These are phyloP conservation scores for Neurospora tetraspora DNA, from an alignment of 495 filamentous ascomycete species.

Conservation along the genomic window DNA sequence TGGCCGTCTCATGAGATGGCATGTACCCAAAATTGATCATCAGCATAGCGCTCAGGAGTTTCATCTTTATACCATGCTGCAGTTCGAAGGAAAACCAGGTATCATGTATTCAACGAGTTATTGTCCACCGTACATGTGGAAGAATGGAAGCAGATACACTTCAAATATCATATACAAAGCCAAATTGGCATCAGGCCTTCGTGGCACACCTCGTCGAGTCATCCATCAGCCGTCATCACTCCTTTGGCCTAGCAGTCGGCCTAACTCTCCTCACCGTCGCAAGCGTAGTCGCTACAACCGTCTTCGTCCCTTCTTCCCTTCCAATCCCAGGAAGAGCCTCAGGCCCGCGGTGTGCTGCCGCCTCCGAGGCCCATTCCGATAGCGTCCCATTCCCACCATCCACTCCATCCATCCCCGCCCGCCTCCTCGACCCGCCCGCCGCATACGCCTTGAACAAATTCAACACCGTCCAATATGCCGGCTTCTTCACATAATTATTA, in stretches of 20 bases:
- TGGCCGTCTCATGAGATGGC: background rate
- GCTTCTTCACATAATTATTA: slow-evolving; percentile 37
- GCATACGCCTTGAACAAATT: slow-evolving; percentile 14
- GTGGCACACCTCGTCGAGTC: background rate
- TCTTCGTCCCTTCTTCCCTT: background rate
- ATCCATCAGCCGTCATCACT: background rate
- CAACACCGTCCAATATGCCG: slow-evolving; percentile 32
- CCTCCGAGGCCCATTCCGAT: background rate
- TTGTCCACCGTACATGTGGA: background rate
- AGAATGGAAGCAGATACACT: background rate
- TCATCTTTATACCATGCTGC: background rate
- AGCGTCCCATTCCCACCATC: background rate
- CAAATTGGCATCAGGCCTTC: background rate
- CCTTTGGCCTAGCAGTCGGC: background rate
- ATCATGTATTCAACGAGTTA: background rate
- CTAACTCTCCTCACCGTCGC: background rate
- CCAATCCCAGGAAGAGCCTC: background rate
- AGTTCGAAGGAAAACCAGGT: background rate
- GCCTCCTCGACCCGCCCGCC: background rate
- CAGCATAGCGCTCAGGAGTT: background rate
- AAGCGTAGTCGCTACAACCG: background rate
- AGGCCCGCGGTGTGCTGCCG: background rate
- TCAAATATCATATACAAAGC: background rate
- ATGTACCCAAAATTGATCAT: background rate
- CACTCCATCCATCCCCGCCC: background rate